These are phyloP conservation scores for Ustilago curta DNA, from an alignment of 1,284 basidiomycete genomes.

Conservation along the genomic window DNA sequence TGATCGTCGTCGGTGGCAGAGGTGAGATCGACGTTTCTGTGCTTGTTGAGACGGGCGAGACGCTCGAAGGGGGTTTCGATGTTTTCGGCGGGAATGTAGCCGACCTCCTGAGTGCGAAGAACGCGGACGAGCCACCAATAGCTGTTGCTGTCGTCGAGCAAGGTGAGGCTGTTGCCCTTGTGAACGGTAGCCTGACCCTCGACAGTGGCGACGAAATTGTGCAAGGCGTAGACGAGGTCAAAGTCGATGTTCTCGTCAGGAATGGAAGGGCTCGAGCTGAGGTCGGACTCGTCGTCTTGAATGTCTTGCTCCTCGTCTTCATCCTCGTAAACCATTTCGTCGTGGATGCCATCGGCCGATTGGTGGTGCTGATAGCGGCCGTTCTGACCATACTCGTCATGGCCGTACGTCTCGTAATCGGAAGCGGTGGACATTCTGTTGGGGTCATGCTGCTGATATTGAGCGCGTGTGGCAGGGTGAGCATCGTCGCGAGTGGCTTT, in stretches of 20 bases:
- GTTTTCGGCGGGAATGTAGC: conserved; percentile 98
- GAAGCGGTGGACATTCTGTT: conserved; percentile 24
- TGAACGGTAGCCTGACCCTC: conserved; percentile 69
- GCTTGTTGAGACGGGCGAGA: conserved; percentile 93
- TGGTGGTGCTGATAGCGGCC: conserved; percentile 35
- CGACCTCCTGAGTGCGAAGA: conserved; percentile 82
- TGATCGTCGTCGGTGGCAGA: conserved; percentile 67
- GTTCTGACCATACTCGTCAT: conserved; percentile 33
- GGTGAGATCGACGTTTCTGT: conserved; percentile 86
- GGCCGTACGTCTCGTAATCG: conserved; percentile 34
- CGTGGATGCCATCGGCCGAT: conserved; percentile 43
- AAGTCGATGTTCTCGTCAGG: conserved; percentile 70
- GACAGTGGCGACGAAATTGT: conserved; percentile 68
- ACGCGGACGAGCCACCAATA: conserved; percentile 70
- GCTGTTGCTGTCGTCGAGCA: conserved; percentile 69
- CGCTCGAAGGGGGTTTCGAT: conserved; percentile 98
- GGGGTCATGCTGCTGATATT: conserved; percentile 20
- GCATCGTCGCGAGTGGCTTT: conserved; percentile 44
- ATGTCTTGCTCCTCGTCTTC: conserved; percentile 62
- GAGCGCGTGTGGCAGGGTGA: conserved; percentile 17
- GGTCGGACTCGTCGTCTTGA: conserved; percentile 66
- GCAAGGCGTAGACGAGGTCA: conserved; percentile 69
- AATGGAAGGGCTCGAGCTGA: conserved; percentile 68
- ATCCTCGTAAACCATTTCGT: conserved; percentile 57
- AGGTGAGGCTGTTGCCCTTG: conserved; percentile 68